Conservation (phyloP, 805 yeast genomes). For the Candida chauliodis region DNA sequence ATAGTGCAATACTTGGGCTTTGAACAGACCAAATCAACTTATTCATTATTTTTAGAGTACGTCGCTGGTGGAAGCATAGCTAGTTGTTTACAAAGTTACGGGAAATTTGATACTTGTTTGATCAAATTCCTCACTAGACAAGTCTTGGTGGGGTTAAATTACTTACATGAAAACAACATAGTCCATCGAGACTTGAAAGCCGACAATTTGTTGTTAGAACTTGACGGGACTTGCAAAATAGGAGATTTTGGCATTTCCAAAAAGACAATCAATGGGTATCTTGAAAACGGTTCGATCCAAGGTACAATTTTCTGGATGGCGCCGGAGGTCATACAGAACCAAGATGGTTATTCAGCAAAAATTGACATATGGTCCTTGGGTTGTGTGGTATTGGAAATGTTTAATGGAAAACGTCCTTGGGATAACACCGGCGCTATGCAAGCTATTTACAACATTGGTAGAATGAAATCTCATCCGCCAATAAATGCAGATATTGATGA, state of each 20-base stretch:
- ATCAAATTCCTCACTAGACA: constrained; percentile 74
- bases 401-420: constrained; percentile 98
- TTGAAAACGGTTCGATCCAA: constrained; percentile 96
- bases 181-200: constrained; percentile 94
- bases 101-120: constrained; percentile 76
- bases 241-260: constrained; percentile 97
- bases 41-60: constrained; percentile 87
- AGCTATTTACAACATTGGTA: constrained; percentile 87
- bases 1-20: constrained; percentile 96
- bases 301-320: constrained; percentile 99
- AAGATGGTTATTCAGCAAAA: constrained; percentile 92
- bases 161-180: constrained; percentile 82
- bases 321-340: constrained; percentile 93
- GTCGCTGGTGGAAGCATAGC: constrained; percentile 98
- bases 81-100: constrained; percentile 74
- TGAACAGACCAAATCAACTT: constrained; percentile 69
- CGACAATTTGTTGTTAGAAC: constrained; percentile 81
- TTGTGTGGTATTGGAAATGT: constrained; percentile 96
- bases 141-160: constrained; percentile 80
- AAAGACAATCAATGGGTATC: constrained; percentile 58
- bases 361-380: constrained; percentile 98
- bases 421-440: constrained; percentile 91
- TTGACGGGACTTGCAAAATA: constrained; percentile 91
- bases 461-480: constrained; percentile 88
- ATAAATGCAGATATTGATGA: constrained; percentile 74